Conservation (phyloP, 2,329 filamentous ascomycete species). For the Macroventuria anomochaeta region DNA sequence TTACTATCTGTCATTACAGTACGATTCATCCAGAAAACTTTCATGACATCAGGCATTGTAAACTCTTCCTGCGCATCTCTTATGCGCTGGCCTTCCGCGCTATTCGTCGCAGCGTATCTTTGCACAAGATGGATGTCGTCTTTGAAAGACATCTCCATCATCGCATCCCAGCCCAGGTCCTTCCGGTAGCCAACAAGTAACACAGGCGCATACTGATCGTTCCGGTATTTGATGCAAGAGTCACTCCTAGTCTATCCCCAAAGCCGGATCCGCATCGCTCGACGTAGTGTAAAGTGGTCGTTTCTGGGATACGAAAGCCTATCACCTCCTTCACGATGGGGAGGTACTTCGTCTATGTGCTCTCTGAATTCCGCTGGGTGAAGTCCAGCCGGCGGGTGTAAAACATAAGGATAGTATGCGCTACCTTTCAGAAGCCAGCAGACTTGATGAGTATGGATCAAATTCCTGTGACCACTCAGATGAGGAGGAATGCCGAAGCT, state of each 20-base stretch:
- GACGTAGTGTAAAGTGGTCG: constrained; percentile 21
- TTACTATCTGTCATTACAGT: neutral
- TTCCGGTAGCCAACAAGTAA: constrained; percentile 27
- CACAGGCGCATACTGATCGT: constrained; percentile 23
- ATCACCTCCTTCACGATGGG: constrained; percentile 28
- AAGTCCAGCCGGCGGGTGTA: constrained; percentile 29
- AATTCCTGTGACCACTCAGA: no score
- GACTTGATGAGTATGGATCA: no score
- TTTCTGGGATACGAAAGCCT: constrained; percentile 14
- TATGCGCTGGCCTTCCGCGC: constrained; percentile 21
- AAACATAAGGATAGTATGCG: constrained; percentile 14
- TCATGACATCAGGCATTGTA: constrained; percentile 13
- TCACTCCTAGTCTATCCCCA: constrained; percentile 27
- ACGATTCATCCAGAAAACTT: constrained; percentile 7
- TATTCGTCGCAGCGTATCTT: constrained; percentile 25
- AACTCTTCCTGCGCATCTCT: constrained; percentile 33
- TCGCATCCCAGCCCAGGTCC: constrained; percentile 29
- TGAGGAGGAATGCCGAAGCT: no score
- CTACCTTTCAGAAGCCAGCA: neutral
- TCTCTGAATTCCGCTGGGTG: constrained; percentile 25
- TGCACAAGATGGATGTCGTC: constrained; percentile 36
- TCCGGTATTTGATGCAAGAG: constrained; percentile 17
- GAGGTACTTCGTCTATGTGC: constrained; percentile 24
- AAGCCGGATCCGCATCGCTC: constrained; percentile 24
- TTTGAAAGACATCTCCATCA: constrained; percentile 29